Percentiles rank a stretch among this genome's conserved stretches.
Evolutionary conservation across 805 yeast genomes (phyloP).

Genomic region (Spathaspora sp.): DNA sequence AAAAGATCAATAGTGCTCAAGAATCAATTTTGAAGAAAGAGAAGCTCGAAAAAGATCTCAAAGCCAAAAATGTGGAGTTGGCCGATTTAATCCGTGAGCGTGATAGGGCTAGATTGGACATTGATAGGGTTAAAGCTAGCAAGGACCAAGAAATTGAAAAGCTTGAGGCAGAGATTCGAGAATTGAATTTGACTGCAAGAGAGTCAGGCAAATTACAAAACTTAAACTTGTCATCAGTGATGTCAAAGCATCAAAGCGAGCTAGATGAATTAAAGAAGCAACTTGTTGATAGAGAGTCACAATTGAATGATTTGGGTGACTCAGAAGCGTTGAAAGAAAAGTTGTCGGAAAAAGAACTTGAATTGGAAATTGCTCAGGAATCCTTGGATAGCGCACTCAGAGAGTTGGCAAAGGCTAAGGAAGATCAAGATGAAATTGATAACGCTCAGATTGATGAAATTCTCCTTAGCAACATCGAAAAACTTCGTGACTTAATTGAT

Average conservation of each 20-base stretch:
- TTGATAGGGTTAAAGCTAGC: conserved; percentile 65
- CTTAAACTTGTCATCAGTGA: conserved; percentile 55
- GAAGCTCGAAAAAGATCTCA: conserved; percentile 74
- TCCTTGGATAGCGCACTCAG: conserved; percentile 69
- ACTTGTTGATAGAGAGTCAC: conserved; percentile 27
- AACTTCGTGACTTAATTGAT: conserved; percentile 56
- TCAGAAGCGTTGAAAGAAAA: conserved; percentile 36
- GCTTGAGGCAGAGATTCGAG: conserved; percentile 61
- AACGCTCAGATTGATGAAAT: conserved; percentile 59
- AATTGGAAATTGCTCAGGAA: conserved; percentile 73
- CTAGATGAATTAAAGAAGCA: conserved; percentile 49
- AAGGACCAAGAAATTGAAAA: conserved; percentile 64
- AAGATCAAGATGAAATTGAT: conserved; percentile 48
- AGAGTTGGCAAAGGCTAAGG: conserved; percentile 51
- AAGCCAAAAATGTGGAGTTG: conserved; percentile 79
- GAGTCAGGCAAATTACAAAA: conserved; percentile 62
- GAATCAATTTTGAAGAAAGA: conserved; percentile 85
- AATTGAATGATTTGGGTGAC: conserved; percentile 14
- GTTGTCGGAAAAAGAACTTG: conserved; percentile 69
- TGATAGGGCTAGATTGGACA: conserved; percentile 80
- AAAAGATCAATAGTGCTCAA: conserved; percentile 84
- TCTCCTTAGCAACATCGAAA: conserved; percentile 43
- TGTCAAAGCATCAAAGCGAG: conserved; percentile 63
- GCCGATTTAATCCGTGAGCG: conserved; percentile 88
- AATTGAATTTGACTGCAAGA: conserved; percentile 53